A percentile compares a stretch with the other conserved stretches of the same genome.
Evolutionary conservation across 1,139 yeast species (phyloP).

Genomic region (Suhomyces bribrorum): DNA sequence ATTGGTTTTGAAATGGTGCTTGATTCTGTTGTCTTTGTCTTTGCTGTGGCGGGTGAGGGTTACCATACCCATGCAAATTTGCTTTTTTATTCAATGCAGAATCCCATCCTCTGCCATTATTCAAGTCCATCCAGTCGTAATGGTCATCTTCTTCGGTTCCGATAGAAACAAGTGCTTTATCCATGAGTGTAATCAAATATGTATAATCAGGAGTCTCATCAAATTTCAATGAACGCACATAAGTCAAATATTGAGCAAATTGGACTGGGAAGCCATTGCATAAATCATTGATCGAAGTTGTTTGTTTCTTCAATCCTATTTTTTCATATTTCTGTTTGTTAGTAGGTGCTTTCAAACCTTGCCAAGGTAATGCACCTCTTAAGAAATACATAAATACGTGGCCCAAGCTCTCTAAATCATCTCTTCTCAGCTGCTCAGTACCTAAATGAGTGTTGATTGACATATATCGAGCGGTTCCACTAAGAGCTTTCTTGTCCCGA

Average conservation of each 20-base stretch:
- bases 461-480: slow-evolving; percentile 69
- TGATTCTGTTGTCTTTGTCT: slow-evolving; percentile 29
- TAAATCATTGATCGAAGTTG: slow-evolving; percentile 67
- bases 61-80: slow-evolving; percentile 77
- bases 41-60: slow-evolving; percentile 60
- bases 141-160: slow-evolving; percentile 52
- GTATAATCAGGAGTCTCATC: slow-evolving; percentile 81
- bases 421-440: slow-evolving; percentile 64
- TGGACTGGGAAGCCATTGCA: slow-evolving; percentile 73
- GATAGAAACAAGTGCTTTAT: slow-evolving; percentile 39
- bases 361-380: slow-evolving; percentile 58
- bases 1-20: slow-evolving; percentile 10
- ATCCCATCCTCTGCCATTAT: slow-evolving; percentile 85
- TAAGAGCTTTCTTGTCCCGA: slow-evolving; percentile 60
- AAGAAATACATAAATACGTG: slow-evolving; percentile 65
- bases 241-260: slow-evolving; percentile 73
- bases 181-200: slow-evolving; percentile 43
- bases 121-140: slow-evolving; percentile 83
- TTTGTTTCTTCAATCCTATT: slow-evolving; percentile 75
- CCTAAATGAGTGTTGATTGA: slow-evolving; percentile 66
- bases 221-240: slow-evolving; percentile 69
- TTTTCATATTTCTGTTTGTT: slow-evolving; percentile 81
- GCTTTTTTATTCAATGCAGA: slow-evolving; percentile 76
- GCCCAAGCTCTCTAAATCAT: slow-evolving; percentile 62
- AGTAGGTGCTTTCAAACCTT: slow-evolving; percentile 69